Conservation (phyloP, 2,329 filamentous ascomycete genomes). For the Pyrenochaeta sp. region DNA sequence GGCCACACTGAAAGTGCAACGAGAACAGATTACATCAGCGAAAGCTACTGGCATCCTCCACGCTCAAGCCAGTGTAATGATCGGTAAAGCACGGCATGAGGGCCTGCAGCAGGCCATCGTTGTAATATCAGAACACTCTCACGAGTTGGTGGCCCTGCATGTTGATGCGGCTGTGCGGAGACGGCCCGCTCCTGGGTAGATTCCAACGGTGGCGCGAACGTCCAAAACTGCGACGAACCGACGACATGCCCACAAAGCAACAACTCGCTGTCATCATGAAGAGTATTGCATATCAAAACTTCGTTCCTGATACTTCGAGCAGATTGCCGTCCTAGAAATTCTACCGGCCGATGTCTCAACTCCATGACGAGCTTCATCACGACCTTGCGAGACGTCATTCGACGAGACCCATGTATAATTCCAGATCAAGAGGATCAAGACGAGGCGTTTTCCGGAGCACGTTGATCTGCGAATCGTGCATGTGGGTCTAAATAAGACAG, state of each 20-base stretch:
- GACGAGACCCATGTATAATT: not conserved
- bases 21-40: not conserved
- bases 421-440: not conserved
- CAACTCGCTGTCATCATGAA: too few species aligned
- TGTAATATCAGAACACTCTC: not conserved
- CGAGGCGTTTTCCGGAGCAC: not conserved
- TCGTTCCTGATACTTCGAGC: too few species aligned
- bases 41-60: too few species aligned
- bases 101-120: not conserved
- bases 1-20: not conserved
- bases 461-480: not conserved
- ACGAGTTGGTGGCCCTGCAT: not conserved
- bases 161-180: not conserved
- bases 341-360: too few species aligned
- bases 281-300: too few species aligned
- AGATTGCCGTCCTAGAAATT: too few species aligned
- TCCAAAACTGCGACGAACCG: not conserved
- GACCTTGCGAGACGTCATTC: not conserved
- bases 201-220: not conserved
- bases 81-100: not conserved
- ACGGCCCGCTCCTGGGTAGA: not conserved
- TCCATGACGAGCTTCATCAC: not conserved
- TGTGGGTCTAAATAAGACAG: not conserved
- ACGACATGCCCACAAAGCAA: not conserved
- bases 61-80: too few species aligned